Evolutionary conservation across 768 basidiomycete species (phyloP), one percentile per base, ranked within the genome.

Genomic region (Boletus reticulatus): DNA sequence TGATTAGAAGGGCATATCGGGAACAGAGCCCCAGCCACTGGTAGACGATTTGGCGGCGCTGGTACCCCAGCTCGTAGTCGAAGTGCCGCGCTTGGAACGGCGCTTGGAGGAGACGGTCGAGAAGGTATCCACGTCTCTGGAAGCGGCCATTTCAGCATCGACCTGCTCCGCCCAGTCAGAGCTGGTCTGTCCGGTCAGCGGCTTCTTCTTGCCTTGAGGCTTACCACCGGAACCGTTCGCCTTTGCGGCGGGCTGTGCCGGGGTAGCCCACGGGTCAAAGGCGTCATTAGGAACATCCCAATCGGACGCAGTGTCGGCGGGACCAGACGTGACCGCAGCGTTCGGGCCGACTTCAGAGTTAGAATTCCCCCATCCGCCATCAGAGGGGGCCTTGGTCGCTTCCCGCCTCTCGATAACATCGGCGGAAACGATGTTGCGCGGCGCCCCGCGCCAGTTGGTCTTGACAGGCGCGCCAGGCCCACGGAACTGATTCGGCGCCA

Each of bases 161-260:
- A 72, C 58, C 45, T 71, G 57, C 14, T 71, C 71, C 19, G 71
- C 69, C 68, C 70, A 68, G 56, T 10, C 61, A 7, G 58, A n/a
- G 17, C 43, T 42, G 0, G 6, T 39, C 44, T 61, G 57, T 43
- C 12, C 38, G 11, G 34, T 14, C 34, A 36, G 14, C 3, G 50
- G 46, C 48, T 57, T 64, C 58, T 56, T 53, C 43, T 53, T 53
- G 36, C 34, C 37, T 43, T 41, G 52, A 22, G 49, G 36, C 43
- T 57, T 54, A 12, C 45, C 45, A 6, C 48, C 29, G 1, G 53
- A 2, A 22, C 4, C 17, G 7, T 53, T 63, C 37, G 19, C 51
- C 53, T 60, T 66, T 1, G 31, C 2, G 41, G 38, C 53, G 24
- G 64, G 37, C n/a, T 24, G 41, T 12, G 43, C 41, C 7, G 29